Evolutionary conservation across 75 land plant genomes (phyloP), one percentile per base, ranked within the genome.

Genomic region (Picea glauca): DNA sequence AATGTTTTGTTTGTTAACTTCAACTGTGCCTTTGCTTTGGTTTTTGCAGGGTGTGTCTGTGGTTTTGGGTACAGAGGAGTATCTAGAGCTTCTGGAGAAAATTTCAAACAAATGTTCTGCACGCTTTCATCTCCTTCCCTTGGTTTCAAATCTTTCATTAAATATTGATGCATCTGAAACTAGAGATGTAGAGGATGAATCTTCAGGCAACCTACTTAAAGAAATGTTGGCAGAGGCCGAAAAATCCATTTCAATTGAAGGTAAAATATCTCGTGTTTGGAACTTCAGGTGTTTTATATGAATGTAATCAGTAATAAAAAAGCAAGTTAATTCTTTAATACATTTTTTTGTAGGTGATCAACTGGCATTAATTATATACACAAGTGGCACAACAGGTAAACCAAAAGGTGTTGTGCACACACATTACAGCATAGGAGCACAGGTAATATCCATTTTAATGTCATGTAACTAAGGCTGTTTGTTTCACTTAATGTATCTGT

Each of bases 381-480:
- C 99, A 8, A 98, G 99, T 91, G 99, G 99, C 40, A 98, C 99
- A 30, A 98, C 99, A 43, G 99, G 99, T 21, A 98, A 92, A 78
- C 99, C 99, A 70, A 98, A 98, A 84, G 99, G 99, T 75, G 99
- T 91, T 80, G 99, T 98, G 58, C 99, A 98, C 60, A 98, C 99
- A 0, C 99, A 95, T 78, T 78, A 83, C 76, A 81, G 98, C 79
- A 87, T 98, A 9, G 73, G 64, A 70, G 85, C 98, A 70, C 99
- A 98, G 98, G 99, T 98, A 79, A 65, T 23, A 40, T 33, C 18
- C 14, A 40, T 43, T 70, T 70, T 46, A 38, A 43, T n/a, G n/a
- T 70, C 13, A 43, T n/a, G 40, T 40, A 13, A 18, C 26, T 0
- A 43, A 43, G 23, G 23, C 21, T 43, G 12, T n/a, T 43, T 38